These are phyloP conservation scores for Groenewaldozyma salmanticensis DNA, from an alignment of 805 yeast species.

Conservation along the genomic window DNA sequence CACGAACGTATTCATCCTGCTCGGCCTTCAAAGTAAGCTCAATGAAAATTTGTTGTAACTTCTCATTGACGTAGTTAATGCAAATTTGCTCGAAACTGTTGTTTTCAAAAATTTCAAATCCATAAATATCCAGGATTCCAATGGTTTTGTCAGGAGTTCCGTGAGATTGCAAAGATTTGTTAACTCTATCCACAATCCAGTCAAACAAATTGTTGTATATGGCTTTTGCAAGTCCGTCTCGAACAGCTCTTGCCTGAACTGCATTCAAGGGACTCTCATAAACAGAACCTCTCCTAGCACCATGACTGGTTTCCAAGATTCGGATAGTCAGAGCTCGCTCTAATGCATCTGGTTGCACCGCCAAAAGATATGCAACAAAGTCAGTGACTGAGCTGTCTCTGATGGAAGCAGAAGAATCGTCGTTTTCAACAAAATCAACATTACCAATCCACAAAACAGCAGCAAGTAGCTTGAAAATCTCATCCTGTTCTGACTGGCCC, in stretches of 20 bases:
- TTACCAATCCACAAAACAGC: constrained; percentile 93
- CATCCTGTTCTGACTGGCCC: constrained; percentile 73
- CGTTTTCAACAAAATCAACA: constrained; percentile 74
- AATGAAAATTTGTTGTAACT: constrained; percentile 91
- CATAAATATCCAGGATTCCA: constrained; percentile 92
- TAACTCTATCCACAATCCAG: constrained; percentile 92
- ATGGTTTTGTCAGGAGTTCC: constrained; percentile 51
- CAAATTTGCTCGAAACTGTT: constrained; percentile 93
- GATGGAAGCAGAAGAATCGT: constrained; percentile 73
- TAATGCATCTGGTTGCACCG: constrained; percentile 61
- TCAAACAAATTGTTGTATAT: constrained; percentile 87
- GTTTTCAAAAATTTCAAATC: constrained; percentile 91
- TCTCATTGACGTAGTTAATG: constrained; percentile 92
- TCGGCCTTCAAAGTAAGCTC: constrained; percentile 93
- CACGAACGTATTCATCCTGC: constrained; percentile 94
- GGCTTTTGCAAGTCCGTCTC: constrained; percentile 93
- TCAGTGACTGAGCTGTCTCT: constrained; percentile 86
- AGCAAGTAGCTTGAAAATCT: constrained; percentile 76
- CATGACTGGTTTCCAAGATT: constrained; percentile 87
- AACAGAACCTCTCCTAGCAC: constrained; percentile 81
- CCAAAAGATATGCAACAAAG: constrained; percentile 84
- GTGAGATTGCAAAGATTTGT: constrained; percentile 55
- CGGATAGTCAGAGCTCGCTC: constrained; percentile 65
- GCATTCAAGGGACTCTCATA: constrained; percentile 89
- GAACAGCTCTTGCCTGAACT: constrained; percentile 84